Evolutionary conservation across 768 basidiomycete species (phyloP), one percentile per base, ranked within the genome.

Genomic region (Auricularia cornea): DNA sequence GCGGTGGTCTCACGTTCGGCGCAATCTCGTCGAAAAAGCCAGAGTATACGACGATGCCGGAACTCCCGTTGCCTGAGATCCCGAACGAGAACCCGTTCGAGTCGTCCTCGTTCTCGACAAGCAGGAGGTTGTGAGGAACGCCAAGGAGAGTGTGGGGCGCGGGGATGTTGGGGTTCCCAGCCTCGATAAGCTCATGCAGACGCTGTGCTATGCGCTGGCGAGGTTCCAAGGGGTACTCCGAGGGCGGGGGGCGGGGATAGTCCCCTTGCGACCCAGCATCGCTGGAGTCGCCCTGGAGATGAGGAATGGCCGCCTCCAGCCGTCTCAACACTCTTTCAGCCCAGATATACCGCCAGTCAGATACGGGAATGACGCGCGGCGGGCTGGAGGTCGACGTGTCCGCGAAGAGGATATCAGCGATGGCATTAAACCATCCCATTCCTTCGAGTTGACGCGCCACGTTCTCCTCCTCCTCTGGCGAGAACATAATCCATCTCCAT

Each of bases 81-180:
- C 96, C 96, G 71, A 94, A 98, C 1, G 90, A 92, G 73, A 99
- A 97, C 1, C 96, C 96, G 70, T 98, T 99, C 8, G 84, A 20
- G 12, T 85, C 79, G 64, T 91, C 87, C 1, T 91, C 87, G 64
- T 87, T 86, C 60, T 98, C 92, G 57, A 96, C 84, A n/a, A 99
- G 73, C 52, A 99, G 80, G 5, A 99, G 77, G 35, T 92, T 90
- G 72, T 95, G 98, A 0, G 94, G 94, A 30, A 93, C 90, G 0
- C 92, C 93, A 11, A 89, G 78, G 54, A 88, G 81, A 26, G 79
- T 72, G 66, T 88, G 86, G 3, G 85, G 79, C 26, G 79, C 75
- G 14, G 79, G 74, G 12, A 74, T 72, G 68, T 54, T 72, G 76
- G 18, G 78, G 75, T 44, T 83, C 78, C 57, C 78, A 10, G 38